These are phyloP conservation scores for Begonia loranthoides DNA, from an alignment of 306 rosid genomes.

Conservation along the genomic window DNA sequence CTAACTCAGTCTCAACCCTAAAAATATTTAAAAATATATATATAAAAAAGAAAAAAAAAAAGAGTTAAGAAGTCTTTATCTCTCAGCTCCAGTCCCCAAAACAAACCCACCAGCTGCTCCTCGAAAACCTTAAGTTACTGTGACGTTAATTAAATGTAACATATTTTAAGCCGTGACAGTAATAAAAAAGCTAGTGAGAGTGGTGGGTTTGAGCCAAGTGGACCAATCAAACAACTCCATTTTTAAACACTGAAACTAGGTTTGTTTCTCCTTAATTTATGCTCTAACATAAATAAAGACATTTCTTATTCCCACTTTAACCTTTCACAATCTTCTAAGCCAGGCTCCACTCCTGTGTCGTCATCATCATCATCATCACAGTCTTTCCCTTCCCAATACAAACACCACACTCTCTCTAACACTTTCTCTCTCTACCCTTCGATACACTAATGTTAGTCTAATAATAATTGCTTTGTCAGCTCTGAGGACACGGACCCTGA, in stretches of 20 bases:
- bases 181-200: too few relatives aligned
- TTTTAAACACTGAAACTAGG: not conserved
- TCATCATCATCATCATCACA: slow-evolving; percentile 14
- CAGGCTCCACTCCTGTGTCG: slow-evolving; percentile 22
- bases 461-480: too few relatives aligned
- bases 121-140: slow-evolving; percentile 57
- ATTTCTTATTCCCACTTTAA: slow-evolving; percentile 2
- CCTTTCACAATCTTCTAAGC: slow-evolving; percentile 71
- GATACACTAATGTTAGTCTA: too few relatives aligned
- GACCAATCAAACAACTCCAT: not conserved
- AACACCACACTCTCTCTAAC: slow-evolving; percentile 4
- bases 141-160: slow-evolving; percentile 10
- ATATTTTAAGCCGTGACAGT: slow-evolving; percentile 23
- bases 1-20: too few relatives aligned
- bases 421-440: slow-evolving; percentile 6
- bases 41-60: too few relatives aligned
- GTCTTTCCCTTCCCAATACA: slow-evolving; percentile 21
- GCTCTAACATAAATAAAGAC: not conserved
- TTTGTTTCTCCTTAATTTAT: not conserved
- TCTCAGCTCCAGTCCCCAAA: slow-evolving; percentile 36
- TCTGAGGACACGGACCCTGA: slow-evolving; percentile 32
- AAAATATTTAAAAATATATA: too few relatives aligned
- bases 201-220: not conserved
- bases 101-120: slow-evolving; percentile 67
- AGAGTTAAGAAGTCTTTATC: too few relatives aligned